Percentiles rank a stretch among this genome's conserved stretches.
These are phyloP conservation scores for Phylloporus sp. DNA, from an alignment of 1,284 basidiomycete genomes.

Conservation along the genomic window DNA sequence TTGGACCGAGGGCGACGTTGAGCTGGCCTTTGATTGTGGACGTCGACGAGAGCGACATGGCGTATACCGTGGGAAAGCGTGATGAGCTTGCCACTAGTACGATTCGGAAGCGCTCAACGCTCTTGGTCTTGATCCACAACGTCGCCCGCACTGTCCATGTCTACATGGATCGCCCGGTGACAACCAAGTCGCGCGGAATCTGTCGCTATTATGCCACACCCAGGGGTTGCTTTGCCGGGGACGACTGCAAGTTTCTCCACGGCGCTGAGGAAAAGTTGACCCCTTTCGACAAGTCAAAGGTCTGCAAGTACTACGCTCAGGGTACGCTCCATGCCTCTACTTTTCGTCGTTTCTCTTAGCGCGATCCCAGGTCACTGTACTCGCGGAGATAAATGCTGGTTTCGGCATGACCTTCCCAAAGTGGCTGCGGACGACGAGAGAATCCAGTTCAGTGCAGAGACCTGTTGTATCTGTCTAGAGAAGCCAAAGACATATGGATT, in stretches of 20 bases:
- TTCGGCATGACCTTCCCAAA: slow-evolving; percentile 56
- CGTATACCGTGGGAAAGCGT: slow-evolving; percentile 29
- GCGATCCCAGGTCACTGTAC: slow-evolving; percentile 64
- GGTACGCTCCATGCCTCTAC: slow-evolving; percentile 47
- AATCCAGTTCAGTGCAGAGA: slow-evolving; percentile 40
- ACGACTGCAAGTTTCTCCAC: slow-evolving; percentile 78
- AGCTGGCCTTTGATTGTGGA: slow-evolving; percentile 76
- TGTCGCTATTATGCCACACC: slow-evolving; percentile 67
- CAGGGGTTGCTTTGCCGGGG: slow-evolving; percentile 72
- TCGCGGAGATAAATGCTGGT: slow-evolving; percentile 75
- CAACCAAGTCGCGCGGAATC: slow-evolving; percentile 68
- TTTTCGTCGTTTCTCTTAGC: slow-evolving; percentile 8
- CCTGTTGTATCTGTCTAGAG: slow-evolving; percentile 78
- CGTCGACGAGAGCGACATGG: slow-evolving; percentile 80
- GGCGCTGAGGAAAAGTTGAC: slow-evolving; percentile 58
- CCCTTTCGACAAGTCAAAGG: slow-evolving; percentile 73
- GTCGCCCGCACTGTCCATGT: slow-evolving; percentile 30
- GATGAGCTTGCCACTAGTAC: neutral
- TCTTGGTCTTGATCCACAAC: slow-evolving; percentile 10
- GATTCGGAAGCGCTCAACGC: neutral
- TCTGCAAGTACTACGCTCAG: slow-evolving; percentile 66
- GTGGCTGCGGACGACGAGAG: slow-evolving; percentile 32
- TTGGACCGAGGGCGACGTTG: slow-evolving; percentile 63
- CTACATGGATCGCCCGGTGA: slow-evolving; percentile 57
- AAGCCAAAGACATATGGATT: slow-evolving; percentile 72